Evolutionary conservation across 768 basidiomycete genomes (phyloP), one percentile per base, ranked within the genome.

Genomic region (Russula emetica): DNA sequence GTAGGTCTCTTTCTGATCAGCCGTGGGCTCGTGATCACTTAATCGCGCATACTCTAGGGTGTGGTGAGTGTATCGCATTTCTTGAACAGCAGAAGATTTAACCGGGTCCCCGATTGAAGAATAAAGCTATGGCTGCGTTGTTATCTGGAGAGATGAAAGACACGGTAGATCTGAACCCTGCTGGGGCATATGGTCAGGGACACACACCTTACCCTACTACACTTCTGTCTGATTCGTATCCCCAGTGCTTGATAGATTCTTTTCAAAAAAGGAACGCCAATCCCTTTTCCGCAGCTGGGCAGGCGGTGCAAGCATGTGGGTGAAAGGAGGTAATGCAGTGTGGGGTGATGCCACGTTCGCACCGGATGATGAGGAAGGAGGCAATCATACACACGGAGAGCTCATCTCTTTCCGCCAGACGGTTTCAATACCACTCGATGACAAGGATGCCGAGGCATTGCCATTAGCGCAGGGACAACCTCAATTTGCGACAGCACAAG

Each of bases 71-170:
- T 26, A 20, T 32, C 26, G 44, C 26, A 14, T 13, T 36, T 47
- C 11, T 42, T 16, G 11, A 16, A 18, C 40, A 10, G 3, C 24
- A 20, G 7, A 47, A 26, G n/a, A 55, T 16, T 55, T 18, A 40
- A 40, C 62, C 5, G 66, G 38, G 32, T 22, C 50, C 55, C 3
- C 20, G n/a, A 14, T n/a, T 22, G 5, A 59, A 91, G 91, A 82
- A 91, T 1, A 99, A 98, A 77, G 90, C 95, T 0, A 94, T 98
- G 92, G 76, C 94, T 0, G 95, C 97, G 0, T 92, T 98, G 72
- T 78, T 98, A 45, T 94, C 92, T 0, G 96, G 96, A 13, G 96
- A 98, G 75, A 97, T 98, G 87, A 88, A 88, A 72, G 92, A 96
- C 68, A 95, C 93, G 0, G 91, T 93, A 5, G 85, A 92, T 71